These are phyloP conservation scores for Paraconiothyrium sp. DNA, from an alignment of 2,329 filamentous ascomycete genomes.

Conservation along the genomic window DNA sequence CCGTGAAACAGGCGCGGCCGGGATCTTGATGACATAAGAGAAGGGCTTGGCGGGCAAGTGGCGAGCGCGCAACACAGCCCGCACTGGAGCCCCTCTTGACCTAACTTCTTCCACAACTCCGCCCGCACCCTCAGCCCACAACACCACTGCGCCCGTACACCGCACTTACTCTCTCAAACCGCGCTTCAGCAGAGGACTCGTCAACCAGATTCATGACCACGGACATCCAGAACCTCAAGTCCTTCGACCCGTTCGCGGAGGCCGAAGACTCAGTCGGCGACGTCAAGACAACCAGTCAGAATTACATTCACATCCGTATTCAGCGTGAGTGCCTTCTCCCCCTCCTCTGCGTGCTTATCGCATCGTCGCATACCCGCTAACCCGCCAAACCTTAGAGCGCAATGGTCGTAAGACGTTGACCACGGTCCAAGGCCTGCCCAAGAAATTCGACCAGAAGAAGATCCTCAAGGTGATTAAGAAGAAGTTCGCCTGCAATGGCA, in stretches of 20 bases:
- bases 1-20: background rate
- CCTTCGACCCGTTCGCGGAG: constrained; percentile 97
- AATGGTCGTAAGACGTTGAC: constrained; percentile 99
- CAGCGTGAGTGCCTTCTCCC: constrained; percentile 74
- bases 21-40: constrained; percentile 2
- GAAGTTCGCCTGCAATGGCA: constrained; percentile 99
- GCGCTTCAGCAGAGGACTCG: constrained; percentile 35
- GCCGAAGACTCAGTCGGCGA: constrained; percentile 99
- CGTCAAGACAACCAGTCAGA: constrained; percentile 86
- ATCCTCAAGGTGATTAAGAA: constrained; percentile 99
- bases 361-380: constrained; percentile 51
- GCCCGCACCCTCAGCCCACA: constrained; percentile 13
- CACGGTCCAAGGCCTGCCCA: constrained; percentile 97
- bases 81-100: constrained; percentile 6
- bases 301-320: constrained; percentile 99
- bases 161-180: constrained; percentile 16
- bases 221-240: constrained; percentile 57
- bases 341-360: constrained; percentile 6
- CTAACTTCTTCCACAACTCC: constrained; percentile 7
- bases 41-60: constrained; percentile 4
- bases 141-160: constrained; percentile 13
- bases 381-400: constrained; percentile 73
- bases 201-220: constrained; percentile 49
- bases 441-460: constrained; percentile 99
- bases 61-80: background rate